phyloP scores from a whole-genome alignment of 768 basidiomycete species.

The Leccinum obscurum region DNA sequence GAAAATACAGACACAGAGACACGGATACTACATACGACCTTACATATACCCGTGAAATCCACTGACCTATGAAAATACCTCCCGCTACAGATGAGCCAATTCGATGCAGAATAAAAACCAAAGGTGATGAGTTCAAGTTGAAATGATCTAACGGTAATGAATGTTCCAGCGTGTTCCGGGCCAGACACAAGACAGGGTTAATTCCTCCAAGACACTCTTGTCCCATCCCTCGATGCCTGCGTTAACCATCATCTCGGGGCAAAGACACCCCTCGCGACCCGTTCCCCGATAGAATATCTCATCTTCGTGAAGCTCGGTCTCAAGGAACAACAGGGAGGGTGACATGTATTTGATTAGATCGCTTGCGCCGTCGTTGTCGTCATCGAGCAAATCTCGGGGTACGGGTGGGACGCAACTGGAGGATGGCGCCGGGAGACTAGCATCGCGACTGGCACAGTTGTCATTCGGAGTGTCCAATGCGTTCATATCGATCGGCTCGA shows the following conservation, averaged over 20 bases:
- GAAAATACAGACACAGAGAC: no score
- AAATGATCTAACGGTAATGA: not conserved
- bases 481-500: not conserved
- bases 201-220: not conserved
- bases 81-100: no score
- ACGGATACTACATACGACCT: no score
- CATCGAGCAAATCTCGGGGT: not conserved
- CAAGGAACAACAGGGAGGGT: not conserved
- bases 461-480: not conserved
- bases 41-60: no score
- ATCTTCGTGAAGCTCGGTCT: not conserved
- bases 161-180: not conserved
- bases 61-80: no score
- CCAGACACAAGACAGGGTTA: not conserved
- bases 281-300: constrained; percentile 6
- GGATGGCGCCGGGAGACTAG: not conserved
- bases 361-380: not conserved
- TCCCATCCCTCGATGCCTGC: constrained; percentile 11
- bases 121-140: not conserved
- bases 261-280: constrained; percentile 11
- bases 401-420: not conserved
- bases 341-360: not conserved
- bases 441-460: not conserved
- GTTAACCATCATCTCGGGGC: constrained; percentile 14
- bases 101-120: not conserved